These are phyloP conservation scores for Phlyctochytrium arcticum DNA, from an alignment of 192 early-diverging fungal genomes.

Conservation along the genomic window DNA sequence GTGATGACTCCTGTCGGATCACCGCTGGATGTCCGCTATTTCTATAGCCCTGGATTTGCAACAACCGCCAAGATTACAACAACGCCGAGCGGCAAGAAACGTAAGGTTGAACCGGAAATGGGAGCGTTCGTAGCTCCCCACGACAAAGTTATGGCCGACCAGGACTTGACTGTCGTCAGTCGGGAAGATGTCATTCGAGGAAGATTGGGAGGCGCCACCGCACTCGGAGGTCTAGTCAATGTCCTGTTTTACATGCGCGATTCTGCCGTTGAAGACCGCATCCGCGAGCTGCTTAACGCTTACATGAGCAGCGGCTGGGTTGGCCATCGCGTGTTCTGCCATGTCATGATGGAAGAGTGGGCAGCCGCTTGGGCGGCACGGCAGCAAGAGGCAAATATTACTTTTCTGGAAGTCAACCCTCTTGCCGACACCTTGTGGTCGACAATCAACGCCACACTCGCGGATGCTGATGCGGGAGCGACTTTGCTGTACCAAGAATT, in stretches of 20 bases:
- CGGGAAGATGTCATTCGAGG: slow-evolving; percentile 75
- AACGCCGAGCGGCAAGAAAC: slow-evolving; percentile 4
- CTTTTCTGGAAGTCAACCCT: slow-evolving; percentile 31
- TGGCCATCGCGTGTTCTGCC: slow-evolving; percentile 70
- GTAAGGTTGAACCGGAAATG: neutral
- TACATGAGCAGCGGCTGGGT: slow-evolving; percentile 71
- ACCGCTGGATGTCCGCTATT: slow-evolving; percentile 57
- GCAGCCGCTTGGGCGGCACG: slow-evolving; percentile 36
- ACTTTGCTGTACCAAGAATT: slow-evolving; percentile 62
- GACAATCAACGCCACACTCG: slow-evolving; percentile 44
- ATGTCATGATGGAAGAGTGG: slow-evolving; percentile 79
- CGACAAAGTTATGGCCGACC: slow-evolving; percentile 85
- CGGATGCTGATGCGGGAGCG: slow-evolving; percentile 51
- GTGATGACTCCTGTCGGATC: slow-evolving; percentile 83
- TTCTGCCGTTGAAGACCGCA: neutral
- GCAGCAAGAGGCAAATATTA: neutral
- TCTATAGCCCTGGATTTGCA: slow-evolving; percentile 19
- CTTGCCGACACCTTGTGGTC: slow-evolving; percentile 54
- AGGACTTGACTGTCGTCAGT: slow-evolving; percentile 82
- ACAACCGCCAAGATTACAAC: neutral
- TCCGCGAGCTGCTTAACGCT: slow-evolving; percentile 50
- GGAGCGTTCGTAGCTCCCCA: slow-evolving; percentile 68
- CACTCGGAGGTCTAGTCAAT: slow-evolving; percentile 72
- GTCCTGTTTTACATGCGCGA: slow-evolving; percentile 36
- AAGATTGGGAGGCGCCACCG: slow-evolving; percentile 69